phyloP scores from a whole-genome alignment of 2,329 filamentous ascomycete genomes.

The Colletotrichum chrysophilum region DNA sequence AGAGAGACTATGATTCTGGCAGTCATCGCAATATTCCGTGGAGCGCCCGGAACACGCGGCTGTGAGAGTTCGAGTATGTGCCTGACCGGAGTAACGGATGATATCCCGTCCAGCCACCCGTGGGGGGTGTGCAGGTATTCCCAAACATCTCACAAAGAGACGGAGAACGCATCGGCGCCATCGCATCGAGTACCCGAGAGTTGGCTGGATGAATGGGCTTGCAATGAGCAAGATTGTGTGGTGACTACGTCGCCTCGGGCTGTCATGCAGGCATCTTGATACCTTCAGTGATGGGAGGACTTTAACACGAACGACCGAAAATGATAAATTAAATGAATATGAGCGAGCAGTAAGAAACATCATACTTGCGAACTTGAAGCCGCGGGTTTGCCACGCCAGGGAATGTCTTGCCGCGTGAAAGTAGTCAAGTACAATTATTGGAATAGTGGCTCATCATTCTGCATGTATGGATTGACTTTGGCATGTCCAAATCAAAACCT shows the following conservation, averaged over 20 bases:
- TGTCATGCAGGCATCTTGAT: not conserved
- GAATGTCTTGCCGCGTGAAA: not conserved
- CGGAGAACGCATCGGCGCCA: not conserved
- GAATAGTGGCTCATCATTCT: not conserved
- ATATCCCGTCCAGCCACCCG: not conserved
- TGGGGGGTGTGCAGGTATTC: not conserved
- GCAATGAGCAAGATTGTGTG: not conserved
- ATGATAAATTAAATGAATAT: not conserved
- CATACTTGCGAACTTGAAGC: not conserved
- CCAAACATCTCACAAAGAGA: not conserved
- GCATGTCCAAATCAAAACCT: not conserved
- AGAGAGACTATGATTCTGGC: not conserved
- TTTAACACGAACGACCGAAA: not conserved
- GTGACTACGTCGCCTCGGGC: not conserved
- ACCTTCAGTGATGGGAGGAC: not conserved
- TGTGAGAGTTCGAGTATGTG: not conserved
- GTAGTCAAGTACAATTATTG: not conserved
- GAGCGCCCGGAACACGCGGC: not conserved
- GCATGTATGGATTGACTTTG: not conserved
- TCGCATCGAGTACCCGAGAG: not conserved
- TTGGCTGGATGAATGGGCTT: not conserved
- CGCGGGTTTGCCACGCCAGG: not conserved
- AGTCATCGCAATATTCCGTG: not conserved
- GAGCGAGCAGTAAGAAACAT: not conserved
- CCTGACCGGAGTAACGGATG: not conserved